Evolutionary conservation across 495 filamentous ascomycete species (phyloP), one percentile per base, ranked within the genome.

Genomic region (Friedmanniomyces endolithicus): DNA sequence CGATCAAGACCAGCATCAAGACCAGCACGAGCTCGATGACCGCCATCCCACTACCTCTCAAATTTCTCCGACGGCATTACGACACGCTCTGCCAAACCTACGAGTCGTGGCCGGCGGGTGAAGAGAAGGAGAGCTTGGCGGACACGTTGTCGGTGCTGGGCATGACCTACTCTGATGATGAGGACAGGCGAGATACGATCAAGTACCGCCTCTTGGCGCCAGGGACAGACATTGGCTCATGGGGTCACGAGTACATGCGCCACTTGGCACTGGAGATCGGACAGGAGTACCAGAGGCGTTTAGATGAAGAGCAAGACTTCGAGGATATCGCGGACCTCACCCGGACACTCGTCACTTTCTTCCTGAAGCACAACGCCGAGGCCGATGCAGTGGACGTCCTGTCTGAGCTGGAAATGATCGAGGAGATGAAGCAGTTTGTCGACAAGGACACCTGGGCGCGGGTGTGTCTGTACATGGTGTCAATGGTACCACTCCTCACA

Each of bases 21-120:
- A 99, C 94, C 39, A 95, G 92, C 39, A 99, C 92, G 40, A 94
- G 87, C 37, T 99, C 92, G 11, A 97, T 99, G 92, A 99, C 92
- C 19, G 92, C 92, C 39, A 90, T 99, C 52, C 92, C 92, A 1
- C 97, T 97, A 72, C 92, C 92, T 37, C 79, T 99, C 53, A 99
- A 99, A 69, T 97, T 99, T 70, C 79, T 99, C 52, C 79, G 94
- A 69, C 92, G 92, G 50, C 89, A 99, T 67, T 97, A 95, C 67
- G 84, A 87, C 72, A 80, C 84, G 33, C 75, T 99, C 65, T 84
- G 83, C 22, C 83, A 82, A 64, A 74, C 86, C 14, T 95, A 95
- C 74, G 90, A 95, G 41, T 74, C 83, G 63, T 99, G 92, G 92
- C 75, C 82, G 20, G 75, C 77, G 19, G 85, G 88, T 46, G 78